phyloP scores from a whole-genome alignment of 805 yeast species.

The Hanseniaspora nectarophila region DNA sequence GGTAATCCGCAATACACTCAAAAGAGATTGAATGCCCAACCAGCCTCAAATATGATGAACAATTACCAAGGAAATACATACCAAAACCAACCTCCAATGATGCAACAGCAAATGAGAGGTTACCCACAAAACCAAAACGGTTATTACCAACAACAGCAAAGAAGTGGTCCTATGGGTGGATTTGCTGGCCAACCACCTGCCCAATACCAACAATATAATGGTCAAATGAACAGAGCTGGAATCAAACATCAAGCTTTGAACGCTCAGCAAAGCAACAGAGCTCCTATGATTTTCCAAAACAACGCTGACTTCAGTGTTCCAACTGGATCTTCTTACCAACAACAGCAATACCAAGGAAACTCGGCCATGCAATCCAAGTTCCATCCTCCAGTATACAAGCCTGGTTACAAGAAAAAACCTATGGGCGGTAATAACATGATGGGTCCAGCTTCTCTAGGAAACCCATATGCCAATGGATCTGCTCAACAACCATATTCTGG shows the following conservation, averaged over 20 bases:
- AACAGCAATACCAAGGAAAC: conserved; percentile 11
- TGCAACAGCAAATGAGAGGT: conserved; percentile 13
- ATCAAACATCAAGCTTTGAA: conserved; percentile 5
- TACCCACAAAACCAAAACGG: conserved; percentile 14
- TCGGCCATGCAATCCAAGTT: conserved; percentile 8
- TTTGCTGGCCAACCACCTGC: conserved; percentile 14
- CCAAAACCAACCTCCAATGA: conserved; percentile 15
- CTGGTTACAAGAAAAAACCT: conserved; percentile 32
- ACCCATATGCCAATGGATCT: neutral
- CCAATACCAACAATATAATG: neutral
- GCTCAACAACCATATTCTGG: conserved; percentile 7
- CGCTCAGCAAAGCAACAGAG: conserved; percentile 12
- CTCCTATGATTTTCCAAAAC: conserved; percentile 35
- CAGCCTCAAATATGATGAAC: conserved; percentile 7
- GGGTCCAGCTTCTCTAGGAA: conserved; percentile 5
- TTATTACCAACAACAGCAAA: conserved; percentile 7
- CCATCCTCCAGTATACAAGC: conserved; percentile 23
- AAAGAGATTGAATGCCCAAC: conserved; percentile 6
- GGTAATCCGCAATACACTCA: conserved; percentile 45
- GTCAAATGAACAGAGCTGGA: conserved; percentile 2
- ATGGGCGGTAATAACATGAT: conserved; percentile 23
- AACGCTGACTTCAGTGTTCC: conserved; percentile 37
- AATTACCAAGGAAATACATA: conserved; percentile 12
- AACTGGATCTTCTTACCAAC: conserved; percentile 8
- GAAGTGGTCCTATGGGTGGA: conserved; percentile 14